A percentile compares a stretch with the other conserved stretches of the same genome.
phyloP scores from a whole-genome alignment of 202 grass and related monocot genomes.

The Musa balbisiana region DNA sequence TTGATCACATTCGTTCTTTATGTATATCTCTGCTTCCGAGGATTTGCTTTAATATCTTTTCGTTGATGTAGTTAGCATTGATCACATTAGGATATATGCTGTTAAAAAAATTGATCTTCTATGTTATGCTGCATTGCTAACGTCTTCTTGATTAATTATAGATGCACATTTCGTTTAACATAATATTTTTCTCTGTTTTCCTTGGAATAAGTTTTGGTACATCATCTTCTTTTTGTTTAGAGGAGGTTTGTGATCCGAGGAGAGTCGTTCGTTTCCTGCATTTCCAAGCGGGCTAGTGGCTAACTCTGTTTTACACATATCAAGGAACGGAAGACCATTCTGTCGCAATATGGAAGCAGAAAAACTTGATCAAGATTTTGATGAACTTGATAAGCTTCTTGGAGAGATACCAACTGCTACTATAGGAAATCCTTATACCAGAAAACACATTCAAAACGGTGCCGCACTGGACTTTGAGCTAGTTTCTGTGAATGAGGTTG shows the following conservation, averaged over 20 bases:
- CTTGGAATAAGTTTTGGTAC: background rate
- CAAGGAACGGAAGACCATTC: background rate
- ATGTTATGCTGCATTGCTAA: background rate
- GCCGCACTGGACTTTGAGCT: conserved; percentile 6
- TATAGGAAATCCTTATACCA: conserved; percentile 13
- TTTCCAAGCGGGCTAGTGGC: background rate
- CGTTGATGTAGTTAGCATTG: too few species aligned
- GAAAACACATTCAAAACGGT: conserved; percentile 2
- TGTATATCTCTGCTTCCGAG: too few species aligned
- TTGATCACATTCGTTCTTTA: too few species aligned
- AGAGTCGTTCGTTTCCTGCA: background rate
- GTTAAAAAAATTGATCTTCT: background rate
- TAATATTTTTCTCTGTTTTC: background rate
- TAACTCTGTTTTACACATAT: background rate
- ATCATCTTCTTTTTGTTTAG: background rate
- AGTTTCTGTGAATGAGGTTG: conserved; percentile 11
- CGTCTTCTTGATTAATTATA: background rate
- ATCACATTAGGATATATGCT: background rate
- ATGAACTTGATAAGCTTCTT: conserved; percentile 27
- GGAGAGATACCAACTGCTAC: conserved; percentile 26
- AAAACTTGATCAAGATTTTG: conserved; percentile 18
- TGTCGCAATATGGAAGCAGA: conserved; percentile 21
- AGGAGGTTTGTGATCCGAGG: background rate
- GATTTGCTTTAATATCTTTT: too few species aligned
- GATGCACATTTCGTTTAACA: background rate